Conservation (phyloP, 2,329 filamentous ascomycete species). For the Alternaria tenuissima region DNA sequence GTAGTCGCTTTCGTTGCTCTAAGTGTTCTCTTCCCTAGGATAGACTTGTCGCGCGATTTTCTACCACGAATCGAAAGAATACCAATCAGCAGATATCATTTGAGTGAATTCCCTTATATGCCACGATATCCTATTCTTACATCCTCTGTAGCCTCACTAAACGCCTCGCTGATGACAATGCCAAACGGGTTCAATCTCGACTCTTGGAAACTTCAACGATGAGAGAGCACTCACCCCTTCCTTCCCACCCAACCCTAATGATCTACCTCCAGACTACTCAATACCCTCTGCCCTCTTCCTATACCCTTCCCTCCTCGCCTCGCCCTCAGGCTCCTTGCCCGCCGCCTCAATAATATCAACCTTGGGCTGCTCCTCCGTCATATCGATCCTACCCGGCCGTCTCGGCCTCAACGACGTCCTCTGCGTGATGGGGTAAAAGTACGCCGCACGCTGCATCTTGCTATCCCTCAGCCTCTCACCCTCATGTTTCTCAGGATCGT, state of each 20-base stretch:
- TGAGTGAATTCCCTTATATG: no score
- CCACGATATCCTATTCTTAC: no score
- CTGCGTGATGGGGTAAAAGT: slow-evolving; percentile 68
- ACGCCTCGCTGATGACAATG: no score
- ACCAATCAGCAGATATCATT: no score
- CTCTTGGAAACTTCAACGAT: neutral
- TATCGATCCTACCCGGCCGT: slow-evolving; percentile 52
- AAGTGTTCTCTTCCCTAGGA: no score
- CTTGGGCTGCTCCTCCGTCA: slow-evolving; percentile 55
- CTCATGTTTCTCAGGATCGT: slow-evolving; percentile 58
- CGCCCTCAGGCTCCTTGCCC: slow-evolving; percentile 60
- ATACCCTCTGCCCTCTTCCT: slow-evolving; percentile 55
- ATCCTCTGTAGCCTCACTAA: no score
- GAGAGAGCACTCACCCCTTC: neutral
- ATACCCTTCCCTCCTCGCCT: slow-evolving; percentile 58
- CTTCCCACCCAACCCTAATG: no score
- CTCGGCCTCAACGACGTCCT: slow-evolving; percentile 62
- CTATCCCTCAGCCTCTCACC: slow-evolving; percentile 46
- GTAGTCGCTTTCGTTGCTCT: no score
- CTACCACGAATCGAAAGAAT: no score
- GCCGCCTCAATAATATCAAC: slow-evolving; percentile 63
- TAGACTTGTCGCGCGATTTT: no score
- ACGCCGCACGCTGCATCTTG: slow-evolving; percentile 62
- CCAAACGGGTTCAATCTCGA: neutral
- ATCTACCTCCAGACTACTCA: slow-evolving; percentile 7